phyloP scores from a whole-genome alignment of 495 filamentous ascomycete species.

The Recurvomyces mirabilis region DNA sequence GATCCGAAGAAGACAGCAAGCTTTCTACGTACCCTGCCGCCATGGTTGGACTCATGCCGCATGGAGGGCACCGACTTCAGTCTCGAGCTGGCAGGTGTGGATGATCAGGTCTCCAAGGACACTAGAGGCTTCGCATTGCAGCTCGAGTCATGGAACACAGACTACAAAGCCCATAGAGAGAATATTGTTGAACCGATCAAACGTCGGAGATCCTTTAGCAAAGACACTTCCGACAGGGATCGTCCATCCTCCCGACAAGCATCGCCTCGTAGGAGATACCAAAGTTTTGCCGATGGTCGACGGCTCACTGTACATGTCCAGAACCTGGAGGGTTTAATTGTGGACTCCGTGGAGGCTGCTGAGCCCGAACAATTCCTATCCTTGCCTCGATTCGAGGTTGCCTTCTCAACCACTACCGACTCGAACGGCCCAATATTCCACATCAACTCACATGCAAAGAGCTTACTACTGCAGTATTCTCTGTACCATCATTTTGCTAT shows the following conservation, averaged over 20 bases:
- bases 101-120: slow-evolving; percentile 64
- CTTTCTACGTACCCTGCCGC: slow-evolving; percentile 63
- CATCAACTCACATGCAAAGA: slow-evolving; percentile 67
- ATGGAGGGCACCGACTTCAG: slow-evolving; percentile 82
- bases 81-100: slow-evolving; percentile 81
- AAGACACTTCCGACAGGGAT: slow-evolving; percentile 42
- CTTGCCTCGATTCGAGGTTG: slow-evolving; percentile 76
- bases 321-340: slow-evolving; percentile 76
- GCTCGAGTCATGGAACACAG: slow-evolving; percentile 79
- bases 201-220: slow-evolving; percentile 39
- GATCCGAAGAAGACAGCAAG: slow-evolving; percentile 42
- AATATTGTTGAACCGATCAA: slow-evolving; percentile 44
- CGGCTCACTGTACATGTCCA: slow-evolving; percentile 68
- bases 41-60: slow-evolving; percentile 74
- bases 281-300: slow-evolving; percentile 59
- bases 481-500: slow-evolving; percentile 90
- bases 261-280: slow-evolving; percentile 45
- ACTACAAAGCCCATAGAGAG: slow-evolving; percentile 73
- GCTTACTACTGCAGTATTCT: slow-evolving; percentile 76
- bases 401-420: slow-evolving; percentile 74
- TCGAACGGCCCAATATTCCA: slow-evolving; percentile 77
- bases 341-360: slow-evolving; percentile 74
- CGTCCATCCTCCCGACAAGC: slow-evolving; percentile 41
- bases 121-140: slow-evolving; percentile 74
- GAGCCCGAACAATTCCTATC: slow-evolving; percentile 78